phyloP scores from a whole-genome alignment of 768 basidiomycete species.

The Hypsizygus marmoreus region DNA sequence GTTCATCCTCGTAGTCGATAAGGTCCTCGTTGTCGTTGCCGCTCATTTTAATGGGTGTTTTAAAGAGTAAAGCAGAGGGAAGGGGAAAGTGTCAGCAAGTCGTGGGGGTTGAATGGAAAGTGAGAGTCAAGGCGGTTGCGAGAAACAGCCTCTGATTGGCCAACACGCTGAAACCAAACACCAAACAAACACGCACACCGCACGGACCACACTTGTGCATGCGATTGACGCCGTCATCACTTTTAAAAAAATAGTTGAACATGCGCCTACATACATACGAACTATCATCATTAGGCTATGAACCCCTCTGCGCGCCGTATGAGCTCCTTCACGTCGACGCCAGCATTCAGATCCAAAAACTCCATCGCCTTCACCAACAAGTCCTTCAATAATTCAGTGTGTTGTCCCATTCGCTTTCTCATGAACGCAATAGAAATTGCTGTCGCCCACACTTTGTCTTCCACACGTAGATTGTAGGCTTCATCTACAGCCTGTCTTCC shows the following conservation, averaged over 20 bases:
- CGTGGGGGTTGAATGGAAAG: conserved; percentile 24
- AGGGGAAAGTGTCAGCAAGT: conserved; percentile 28
- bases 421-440: conserved; percentile 49
- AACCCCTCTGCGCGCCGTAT: conserved; percentile 12
- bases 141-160: conserved; percentile 30
- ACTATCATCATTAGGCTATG: conserved; percentile 10
- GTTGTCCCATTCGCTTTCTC: conserved; percentile 34
- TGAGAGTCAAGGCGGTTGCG: conserved; percentile 19
- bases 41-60: conserved; percentile 56
- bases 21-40: conserved; percentile 88
- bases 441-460: conserved; percentile 48
- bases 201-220: conserved; percentile 33
- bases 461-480: conserved; percentile 28
- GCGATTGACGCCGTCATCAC: not conserved
- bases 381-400: conserved; percentile 43
- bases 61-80: conserved; percentile 27
- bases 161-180: conserved; percentile 25
- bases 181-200: conserved; percentile 29
- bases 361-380: conserved; percentile 43
- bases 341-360: conserved; percentile 28
- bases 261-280: too few relatives aligned
- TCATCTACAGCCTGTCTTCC: conserved; percentile 35
- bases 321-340: conserved; percentile 18
- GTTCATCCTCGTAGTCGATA: conserved; percentile 93
- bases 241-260: too few relatives aligned